Evolutionary conservation across 2,329 filamentous ascomycete genomes (phyloP).

Genomic region (Xylaria sp.): DNA sequence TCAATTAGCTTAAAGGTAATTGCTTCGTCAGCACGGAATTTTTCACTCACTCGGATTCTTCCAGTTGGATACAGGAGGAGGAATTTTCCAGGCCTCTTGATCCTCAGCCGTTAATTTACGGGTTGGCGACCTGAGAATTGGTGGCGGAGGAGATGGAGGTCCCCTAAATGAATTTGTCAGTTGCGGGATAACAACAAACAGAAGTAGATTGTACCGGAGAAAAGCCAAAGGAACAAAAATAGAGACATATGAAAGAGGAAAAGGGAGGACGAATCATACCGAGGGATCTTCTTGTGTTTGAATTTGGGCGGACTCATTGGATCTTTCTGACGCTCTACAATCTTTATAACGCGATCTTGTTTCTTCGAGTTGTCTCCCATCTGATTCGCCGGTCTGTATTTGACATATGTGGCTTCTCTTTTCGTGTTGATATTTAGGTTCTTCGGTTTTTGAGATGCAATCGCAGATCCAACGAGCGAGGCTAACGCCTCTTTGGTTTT

Average conservation of each 20-base stretch:
- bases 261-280: conserved; percentile 5
- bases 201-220: background rate
- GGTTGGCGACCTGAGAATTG: conserved; percentile 93
- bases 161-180: conserved; percentile 62
- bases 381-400: conserved; percentile 95
- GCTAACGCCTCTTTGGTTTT: conserved; percentile 89
- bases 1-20: too few species aligned
- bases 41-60: conserved; percentile 79
- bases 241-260: too few species aligned
- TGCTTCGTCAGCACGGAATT: too few species aligned
- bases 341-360: conserved; percentile 97
- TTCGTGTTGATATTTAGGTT: conserved; percentile 85
- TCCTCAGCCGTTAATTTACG: conserved; percentile 96
- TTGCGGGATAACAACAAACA: background rate
- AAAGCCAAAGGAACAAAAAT: too few species aligned
- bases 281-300: conserved; percentile 97
- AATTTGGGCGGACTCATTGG: conserved; percentile 96
- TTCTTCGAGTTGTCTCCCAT: conserved; percentile 91
- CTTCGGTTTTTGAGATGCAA: conserved; percentile 94
- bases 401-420: conserved; percentile 90
- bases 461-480: conserved; percentile 82
- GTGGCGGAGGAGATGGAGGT: conserved; percentile 90
- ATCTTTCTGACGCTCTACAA: conserved; percentile 92
- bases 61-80: conserved; percentile 94
- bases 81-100: conserved; percentile 93